Evolutionary conservation across 352 stramenopile genomes (phyloP).

Genomic region (Globisporangium sylvaticum): DNA sequence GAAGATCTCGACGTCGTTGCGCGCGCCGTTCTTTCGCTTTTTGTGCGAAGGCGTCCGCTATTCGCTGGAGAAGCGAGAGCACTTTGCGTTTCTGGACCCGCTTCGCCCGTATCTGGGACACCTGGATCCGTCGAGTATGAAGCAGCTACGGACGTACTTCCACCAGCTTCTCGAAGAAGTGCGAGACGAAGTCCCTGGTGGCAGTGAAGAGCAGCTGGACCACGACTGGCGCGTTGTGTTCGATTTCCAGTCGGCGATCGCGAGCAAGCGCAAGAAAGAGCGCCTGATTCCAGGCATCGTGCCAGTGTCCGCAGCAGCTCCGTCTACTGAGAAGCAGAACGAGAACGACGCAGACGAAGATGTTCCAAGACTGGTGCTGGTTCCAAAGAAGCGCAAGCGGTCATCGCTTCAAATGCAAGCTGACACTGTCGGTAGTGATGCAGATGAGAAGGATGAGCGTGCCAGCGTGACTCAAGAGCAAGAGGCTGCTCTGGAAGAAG

Average conservation of each 20-base stretch:
- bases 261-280: constrained; percentile 12
- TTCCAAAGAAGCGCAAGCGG: constrained; percentile 14
- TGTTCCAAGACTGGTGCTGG: not conserved
- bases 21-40: constrained; percentile 78
- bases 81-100: constrained; percentile 70
- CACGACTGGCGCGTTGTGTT: constrained; percentile 53
- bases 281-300: constrained; percentile 1
- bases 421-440: not conserved
- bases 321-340: not conserved
- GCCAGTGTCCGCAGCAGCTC: not conserved
- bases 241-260: constrained; percentile 59
- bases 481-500: no score
- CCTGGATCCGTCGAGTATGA: constrained; percentile 57
- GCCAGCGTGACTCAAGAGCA: not conserved
- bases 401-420: constrained; percentile 8
- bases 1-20: constrained; percentile 58
- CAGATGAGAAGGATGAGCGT: not conserved
- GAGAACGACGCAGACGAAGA: not conserved
- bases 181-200: constrained; percentile 28
- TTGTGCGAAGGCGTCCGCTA: constrained; percentile 78
- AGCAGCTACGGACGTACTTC: constrained; percentile 70
- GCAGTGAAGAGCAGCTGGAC: constrained; percentile 37
- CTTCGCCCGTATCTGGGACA: constrained; percentile 71
- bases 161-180: constrained; percentile 48
- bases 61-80: constrained; percentile 43